phyloP scores from a whole-genome alignment of 1,139 yeast genomes.

The Taphrina wiesneri region DNA sequence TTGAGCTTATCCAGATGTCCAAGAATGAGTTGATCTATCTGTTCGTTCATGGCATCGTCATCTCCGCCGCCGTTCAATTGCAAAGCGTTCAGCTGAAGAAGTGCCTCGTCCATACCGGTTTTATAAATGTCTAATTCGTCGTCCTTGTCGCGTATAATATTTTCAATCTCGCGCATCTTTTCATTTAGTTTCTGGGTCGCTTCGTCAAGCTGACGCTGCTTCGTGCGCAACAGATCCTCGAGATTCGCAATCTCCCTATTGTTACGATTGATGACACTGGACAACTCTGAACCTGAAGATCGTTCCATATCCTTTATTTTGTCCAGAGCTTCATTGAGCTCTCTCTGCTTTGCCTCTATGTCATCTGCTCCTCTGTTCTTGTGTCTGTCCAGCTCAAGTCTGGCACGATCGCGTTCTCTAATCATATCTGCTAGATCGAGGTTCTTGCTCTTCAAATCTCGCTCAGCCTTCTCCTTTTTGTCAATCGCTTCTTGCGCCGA shows the following conservation, averaged over 20 bases:
- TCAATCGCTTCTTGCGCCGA: conserved; percentile 91
- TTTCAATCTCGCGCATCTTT: conserved; percentile 49
- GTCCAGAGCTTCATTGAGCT: conserved; percentile 62
- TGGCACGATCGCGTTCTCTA: conserved; percentile 85
- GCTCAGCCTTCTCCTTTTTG: conserved; percentile 78
- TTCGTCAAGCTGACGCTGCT: conserved; percentile 46
- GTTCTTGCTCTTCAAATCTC: conserved; percentile 81
- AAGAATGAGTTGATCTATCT: conserved; percentile 57
- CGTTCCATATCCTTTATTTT: conserved; percentile 66
- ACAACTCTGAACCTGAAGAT: conserved; percentile 65
- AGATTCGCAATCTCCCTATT: conserved; percentile 51
- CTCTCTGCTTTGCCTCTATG: conserved; percentile 66
- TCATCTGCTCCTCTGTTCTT: conserved; percentile 68
- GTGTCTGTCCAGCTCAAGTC: conserved; percentile 74
- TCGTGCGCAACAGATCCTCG: conserved; percentile 47
- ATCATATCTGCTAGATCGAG: conserved; percentile 85
- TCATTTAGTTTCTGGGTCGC: conserved; percentile 41
- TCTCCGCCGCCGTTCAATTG: conserved; percentile 51
- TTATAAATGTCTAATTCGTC: conserved; percentile 68
- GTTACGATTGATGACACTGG: conserved; percentile 64
- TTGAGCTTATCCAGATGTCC: conserved; percentile 57
- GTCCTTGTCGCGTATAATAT: conserved; percentile 64
- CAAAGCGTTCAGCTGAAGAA: conserved; percentile 59
- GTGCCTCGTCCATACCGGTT: conserved; percentile 63
- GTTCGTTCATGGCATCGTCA: conserved; percentile 59